phyloP scores from a whole-genome alignment of 345 rosid genomes.

The Mallotus nudiflorus region DNA sequence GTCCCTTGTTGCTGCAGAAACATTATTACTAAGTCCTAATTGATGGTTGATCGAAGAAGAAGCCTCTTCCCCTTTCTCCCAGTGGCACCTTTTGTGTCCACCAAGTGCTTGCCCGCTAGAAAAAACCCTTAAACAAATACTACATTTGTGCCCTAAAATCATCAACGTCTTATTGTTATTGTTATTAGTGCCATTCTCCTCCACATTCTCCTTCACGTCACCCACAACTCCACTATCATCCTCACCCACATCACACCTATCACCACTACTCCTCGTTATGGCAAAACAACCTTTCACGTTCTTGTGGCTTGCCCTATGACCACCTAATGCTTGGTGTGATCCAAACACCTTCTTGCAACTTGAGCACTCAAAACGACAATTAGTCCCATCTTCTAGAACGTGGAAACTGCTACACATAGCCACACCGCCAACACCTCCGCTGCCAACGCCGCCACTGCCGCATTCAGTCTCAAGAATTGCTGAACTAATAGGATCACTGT shows the following conservation, averaged over 20 bases:
- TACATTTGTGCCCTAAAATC: constrained; percentile 40
- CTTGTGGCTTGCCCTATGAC: constrained; percentile 87
- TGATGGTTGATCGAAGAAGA: neutral
- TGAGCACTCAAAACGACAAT: constrained; percentile 58
- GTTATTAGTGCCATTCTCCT: neutral
- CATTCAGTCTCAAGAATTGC: neutral
- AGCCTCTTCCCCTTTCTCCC: constrained; percentile 61
- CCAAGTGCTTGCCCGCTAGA: constrained; percentile 84
- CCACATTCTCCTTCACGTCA: neutral
- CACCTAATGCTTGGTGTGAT: constrained; percentile 87
- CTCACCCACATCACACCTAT: constrained; percentile 5
- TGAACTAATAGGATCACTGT: neutral
- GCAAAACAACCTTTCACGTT: constrained; percentile 82
- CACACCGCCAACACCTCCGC: neutral
- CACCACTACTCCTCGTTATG: constrained; percentile 31
- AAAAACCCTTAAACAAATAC: constrained; percentile 60
- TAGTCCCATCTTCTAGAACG: constrained; percentile 21
- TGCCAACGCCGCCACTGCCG: neutral
- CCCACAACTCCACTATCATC: neutral
- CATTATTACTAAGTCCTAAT: constrained; percentile 19
- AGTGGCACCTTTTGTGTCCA: constrained; percentile 97
- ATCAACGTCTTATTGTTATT: neutral
- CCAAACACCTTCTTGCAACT: constrained; percentile 85
- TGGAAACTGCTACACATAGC: constrained; percentile 2
- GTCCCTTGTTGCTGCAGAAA: constrained; percentile 10